Evolutionary conservation across 2,329 filamentous ascomycete genomes (phyloP).

Genomic region (Sclerotinia borealis): DNA sequence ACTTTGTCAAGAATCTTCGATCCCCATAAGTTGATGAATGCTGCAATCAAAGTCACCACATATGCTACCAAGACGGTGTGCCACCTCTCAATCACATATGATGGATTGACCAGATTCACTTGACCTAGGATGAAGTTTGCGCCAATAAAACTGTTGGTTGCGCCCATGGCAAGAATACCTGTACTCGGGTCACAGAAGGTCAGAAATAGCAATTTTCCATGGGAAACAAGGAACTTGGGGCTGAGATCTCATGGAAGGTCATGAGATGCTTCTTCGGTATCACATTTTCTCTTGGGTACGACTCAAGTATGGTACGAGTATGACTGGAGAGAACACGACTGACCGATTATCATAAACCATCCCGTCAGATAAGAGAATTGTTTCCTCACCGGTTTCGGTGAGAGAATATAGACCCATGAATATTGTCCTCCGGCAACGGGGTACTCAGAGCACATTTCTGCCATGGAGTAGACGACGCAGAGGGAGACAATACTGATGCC

Average conservation of each 20-base stretch:
- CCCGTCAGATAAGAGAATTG: constrained; percentile 41
- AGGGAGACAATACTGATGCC: constrained; percentile 46
- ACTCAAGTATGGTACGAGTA: background rate
- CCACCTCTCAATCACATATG: constrained; percentile 49
- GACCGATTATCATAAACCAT: constrained; percentile 44
- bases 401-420: constrained; percentile 50
- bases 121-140: constrained; percentile 51
- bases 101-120: constrained; percentile 45
- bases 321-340: background rate
- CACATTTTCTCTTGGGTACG: background rate
- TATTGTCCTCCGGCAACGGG: constrained; percentile 53
- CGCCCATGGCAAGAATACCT: constrained; percentile 43
- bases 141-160: constrained; percentile 47
- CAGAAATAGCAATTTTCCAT: background rate
- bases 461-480: constrained; percentile 51
- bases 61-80: constrained; percentile 50
- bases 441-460: constrained; percentile 52
- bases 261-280: constrained; percentile 1
- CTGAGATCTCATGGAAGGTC: background rate
- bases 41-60: constrained; percentile 39
- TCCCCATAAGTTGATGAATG: constrained; percentile 44
- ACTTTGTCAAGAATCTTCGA: constrained; percentile 46
- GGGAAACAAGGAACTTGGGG: background rate
- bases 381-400: constrained; percentile 41
- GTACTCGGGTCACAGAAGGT: constrained; percentile 10